Evolutionary conservation across 164 flowering plant species (phyloP).

Genomic region (Vitis amurensis): DNA sequence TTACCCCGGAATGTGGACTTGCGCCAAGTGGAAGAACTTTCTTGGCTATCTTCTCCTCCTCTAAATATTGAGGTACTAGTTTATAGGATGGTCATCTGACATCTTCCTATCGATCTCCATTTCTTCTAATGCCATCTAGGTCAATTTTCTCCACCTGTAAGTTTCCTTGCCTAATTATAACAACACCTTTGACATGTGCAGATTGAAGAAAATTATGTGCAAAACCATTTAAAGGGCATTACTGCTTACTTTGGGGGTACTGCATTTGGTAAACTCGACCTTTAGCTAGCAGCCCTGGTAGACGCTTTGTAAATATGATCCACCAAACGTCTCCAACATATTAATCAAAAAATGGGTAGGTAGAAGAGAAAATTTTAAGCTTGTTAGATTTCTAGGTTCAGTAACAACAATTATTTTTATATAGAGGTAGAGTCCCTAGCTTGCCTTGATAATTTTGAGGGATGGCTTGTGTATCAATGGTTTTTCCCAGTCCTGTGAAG

Average conservation of each 20-base stretch:
- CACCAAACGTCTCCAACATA: not conserved
- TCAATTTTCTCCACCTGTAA: too few relatives aligned
- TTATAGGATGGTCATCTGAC: not conserved
- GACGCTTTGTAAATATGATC: not conserved
- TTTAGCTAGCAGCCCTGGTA: too few relatives aligned
- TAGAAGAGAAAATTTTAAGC: too few relatives aligned
- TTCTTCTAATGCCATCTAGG: not conserved
- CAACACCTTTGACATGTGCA: slow-evolving; percentile 18
- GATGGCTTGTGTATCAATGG: too few relatives aligned
- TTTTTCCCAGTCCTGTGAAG: too few relatives aligned
- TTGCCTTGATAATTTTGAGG: too few relatives aligned
- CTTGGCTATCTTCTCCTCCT: slow-evolving; percentile 64
- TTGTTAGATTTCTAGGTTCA: too few relatives aligned
- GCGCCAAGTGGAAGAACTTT: slow-evolving; percentile 51
- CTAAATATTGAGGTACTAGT: slow-evolving; percentile 41
- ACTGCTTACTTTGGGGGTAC: slow-evolving; percentile 54
- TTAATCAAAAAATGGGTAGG: too few relatives aligned
- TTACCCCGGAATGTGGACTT: slow-evolving; percentile 55
- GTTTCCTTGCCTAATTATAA: not conserved
- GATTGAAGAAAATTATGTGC: slow-evolving; percentile 52
- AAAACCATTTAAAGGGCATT: slow-evolving; percentile 37
- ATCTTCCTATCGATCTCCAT: not conserved
- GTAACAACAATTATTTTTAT: too few relatives aligned
- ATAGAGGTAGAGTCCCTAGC: too few relatives aligned
- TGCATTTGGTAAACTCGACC: slow-evolving; percentile 9